Base-by-base conservation (phyloP, 1,139 yeast genomes). In the Candida frijolesensis region DNA sequence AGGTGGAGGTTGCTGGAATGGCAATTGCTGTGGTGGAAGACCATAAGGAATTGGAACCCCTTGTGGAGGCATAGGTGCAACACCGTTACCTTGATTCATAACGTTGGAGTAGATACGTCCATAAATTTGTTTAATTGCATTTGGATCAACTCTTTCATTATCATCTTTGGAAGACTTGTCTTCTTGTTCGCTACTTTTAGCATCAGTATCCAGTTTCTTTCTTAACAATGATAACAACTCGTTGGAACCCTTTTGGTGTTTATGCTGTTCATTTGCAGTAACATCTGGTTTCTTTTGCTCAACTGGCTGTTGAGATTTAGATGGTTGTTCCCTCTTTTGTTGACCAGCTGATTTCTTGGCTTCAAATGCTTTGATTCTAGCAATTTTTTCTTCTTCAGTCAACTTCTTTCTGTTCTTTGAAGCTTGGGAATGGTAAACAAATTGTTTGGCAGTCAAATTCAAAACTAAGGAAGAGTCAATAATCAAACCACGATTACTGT, bases 401-500 rank as follows among this genome's bases (percentile, higher is more conserved):
- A 64, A 49, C 6, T 66, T 67, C 55, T 76, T 79, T 61, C 74
- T 70, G 41, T 62, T 61, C 56, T 76, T 71, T 0, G 90, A 85
- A 9, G 89, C 89, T 60, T 81, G 82, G 10, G 90, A 83, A 60
- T 88, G 95, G 64, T 79, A 87, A 41, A 89, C 83, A 60, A 89
- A 80, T 66, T 92, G 97, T 55, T 80, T 81, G 59, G 82, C 72
- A 9, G 94, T 76, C 50, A 92, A 66, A 64, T 94, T 95, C 69
- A 95, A 78, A 33, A 94, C 85, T 51, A 89, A 79, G 0, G 95
- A 85, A 1, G 96, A 84, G 58, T 89, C 96, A 50, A 94, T 82
- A 27, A 88, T 82, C 58, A 91, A 70, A 15, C 98, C 99, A 62
- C 99, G 84, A 59, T 83, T 87, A 8, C 94, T 81, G 50, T 71